Evolutionary conservation across 2,329 filamentous ascomycete genomes (phyloP).

Genomic region (Talaromyces sp.): DNA sequence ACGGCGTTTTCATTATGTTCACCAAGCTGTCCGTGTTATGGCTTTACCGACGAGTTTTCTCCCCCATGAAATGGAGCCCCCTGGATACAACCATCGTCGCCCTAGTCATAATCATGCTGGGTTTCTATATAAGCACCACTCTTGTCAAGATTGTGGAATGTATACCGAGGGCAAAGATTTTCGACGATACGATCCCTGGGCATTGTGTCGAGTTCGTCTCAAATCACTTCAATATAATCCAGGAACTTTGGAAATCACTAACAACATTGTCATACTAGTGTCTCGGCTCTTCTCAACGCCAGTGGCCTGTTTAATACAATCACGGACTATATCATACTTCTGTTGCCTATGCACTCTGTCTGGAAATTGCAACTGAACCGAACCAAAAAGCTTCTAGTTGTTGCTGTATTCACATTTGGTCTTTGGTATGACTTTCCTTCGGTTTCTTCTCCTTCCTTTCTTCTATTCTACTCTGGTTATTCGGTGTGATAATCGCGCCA

Average conservation of each 20-base stretch:
- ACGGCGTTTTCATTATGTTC: neutral
- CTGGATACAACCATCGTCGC: neutral
- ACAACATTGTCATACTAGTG: neutral
- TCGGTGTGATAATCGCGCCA: too few species aligned
- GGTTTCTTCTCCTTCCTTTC: too few species aligned
- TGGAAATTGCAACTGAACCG: neutral
- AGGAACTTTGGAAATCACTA: too few species aligned
- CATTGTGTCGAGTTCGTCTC: neutral
- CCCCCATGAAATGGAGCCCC: neutral
- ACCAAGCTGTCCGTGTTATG: neutral
- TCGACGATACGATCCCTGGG: neutral
- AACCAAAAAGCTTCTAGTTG: neutral
- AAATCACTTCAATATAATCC: neutral
- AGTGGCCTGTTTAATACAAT: neutral
- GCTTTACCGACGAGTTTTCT: neutral
- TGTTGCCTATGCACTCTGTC: neutral
- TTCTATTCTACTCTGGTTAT: too few species aligned
- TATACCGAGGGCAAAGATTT: neutral
- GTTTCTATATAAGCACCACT: neutral
- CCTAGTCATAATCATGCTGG: neutral
- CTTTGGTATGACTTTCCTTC: neutral
- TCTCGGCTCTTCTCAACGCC: neutral
- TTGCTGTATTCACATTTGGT: neutral
- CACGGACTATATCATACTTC: neutral
- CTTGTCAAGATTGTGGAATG: neutral